Percentiles rank a stretch among this genome's conserved stretches.
phyloP scores from a whole-genome alignment of 2,329 filamentous ascomycete genomes.

The Diaporthe velutina region DNA sequence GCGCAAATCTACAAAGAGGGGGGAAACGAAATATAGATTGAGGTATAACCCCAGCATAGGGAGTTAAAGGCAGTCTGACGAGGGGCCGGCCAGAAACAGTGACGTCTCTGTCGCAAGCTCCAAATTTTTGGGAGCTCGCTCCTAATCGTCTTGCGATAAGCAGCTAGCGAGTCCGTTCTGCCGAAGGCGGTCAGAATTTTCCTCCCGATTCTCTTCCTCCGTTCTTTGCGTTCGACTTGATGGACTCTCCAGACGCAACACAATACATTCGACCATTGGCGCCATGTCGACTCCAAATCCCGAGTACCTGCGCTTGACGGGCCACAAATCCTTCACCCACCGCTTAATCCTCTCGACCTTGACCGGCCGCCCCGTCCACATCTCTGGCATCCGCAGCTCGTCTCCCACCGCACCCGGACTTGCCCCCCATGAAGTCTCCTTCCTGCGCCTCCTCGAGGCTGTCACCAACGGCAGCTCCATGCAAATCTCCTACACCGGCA shows the following conservation, averaged over 20 bases:
- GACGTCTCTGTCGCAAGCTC: slow-evolving; percentile 17
- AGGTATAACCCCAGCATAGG: neutral
- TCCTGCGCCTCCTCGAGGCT: slow-evolving; percentile 92
- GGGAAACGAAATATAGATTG: neutral
- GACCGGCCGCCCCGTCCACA: slow-evolving; percentile 88
- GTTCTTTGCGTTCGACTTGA: slow-evolving; percentile 2
- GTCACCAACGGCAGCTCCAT: slow-evolving; percentile 96
- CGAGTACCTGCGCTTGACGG: slow-evolving; percentile 81
- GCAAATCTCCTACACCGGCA: slow-evolving; percentile 97
- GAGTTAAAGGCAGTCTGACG: neutral
- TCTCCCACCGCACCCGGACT: slow-evolving; percentile 91
- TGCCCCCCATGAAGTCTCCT: slow-evolving; percentile 92
- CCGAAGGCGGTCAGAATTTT: slow-evolving; percentile 46
- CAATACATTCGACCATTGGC: slow-evolving; percentile 39
- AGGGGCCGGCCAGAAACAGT: neutral
- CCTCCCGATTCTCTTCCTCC: slow-evolving; percentile 33
- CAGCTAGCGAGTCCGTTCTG: slow-evolving; percentile 16
- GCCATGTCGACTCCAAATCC: slow-evolving; percentile 60
- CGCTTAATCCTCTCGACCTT: slow-evolving; percentile 92
- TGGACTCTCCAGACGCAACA: neutral
- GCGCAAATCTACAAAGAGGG: neutral
- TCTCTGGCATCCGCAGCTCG: slow-evolving; percentile 91
- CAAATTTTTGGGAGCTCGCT: slow-evolving; percentile 14
- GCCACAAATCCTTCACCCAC: slow-evolving; percentile 84
- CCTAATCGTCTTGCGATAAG: slow-evolving; percentile 25